Evolutionary conservation across 2,329 filamentous ascomycete species (phyloP).

Genomic region (Diaporthe capsici): DNA sequence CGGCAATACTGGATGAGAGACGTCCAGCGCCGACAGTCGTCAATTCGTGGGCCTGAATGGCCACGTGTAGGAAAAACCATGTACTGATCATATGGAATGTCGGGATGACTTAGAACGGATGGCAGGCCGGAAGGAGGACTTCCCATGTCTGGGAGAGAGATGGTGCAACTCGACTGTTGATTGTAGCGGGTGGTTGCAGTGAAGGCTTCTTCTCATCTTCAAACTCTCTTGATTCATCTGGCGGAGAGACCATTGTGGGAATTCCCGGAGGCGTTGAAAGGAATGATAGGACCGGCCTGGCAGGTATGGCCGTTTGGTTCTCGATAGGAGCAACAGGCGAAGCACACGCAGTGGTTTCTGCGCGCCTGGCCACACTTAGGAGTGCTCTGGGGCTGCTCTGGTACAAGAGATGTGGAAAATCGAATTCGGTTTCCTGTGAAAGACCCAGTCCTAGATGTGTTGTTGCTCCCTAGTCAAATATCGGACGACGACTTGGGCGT

Average conservation of each 20-base stretch:
- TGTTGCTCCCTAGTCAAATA: background rate
- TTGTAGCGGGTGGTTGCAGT: background rate
- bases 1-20: conserved; percentile 16
- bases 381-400: conserved; percentile 11
- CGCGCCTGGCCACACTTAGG: conserved; percentile 1
- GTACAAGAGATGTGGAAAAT: conserved; percentile 35
- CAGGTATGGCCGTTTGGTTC: conserved; percentile 11
- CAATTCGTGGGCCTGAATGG: conserved; percentile 25
- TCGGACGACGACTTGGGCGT: background rate
- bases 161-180: background rate
- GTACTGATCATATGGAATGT: conserved; percentile 27
- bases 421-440: conserved; percentile 25
- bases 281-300: conserved; percentile 20
- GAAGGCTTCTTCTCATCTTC: conserved; percentile 6
- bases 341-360: background rate
- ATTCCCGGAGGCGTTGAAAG: conserved; percentile 22
- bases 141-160: background rate
- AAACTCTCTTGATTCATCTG: background rate
- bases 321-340: conserved; percentile 9
- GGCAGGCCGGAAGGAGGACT: conserved; percentile 10
- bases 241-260: conserved; percentile 15
- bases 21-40: conserved; percentile 21
- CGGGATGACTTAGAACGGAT: conserved; percentile 33
- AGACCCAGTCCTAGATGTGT: background rate
- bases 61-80: conserved; percentile 37